Percentiles rank a stretch among this genome's conserved stretches.
Conservation (phyloP, 768 basidiomycete genomes). For the Lactarius tabidus region DNA sequence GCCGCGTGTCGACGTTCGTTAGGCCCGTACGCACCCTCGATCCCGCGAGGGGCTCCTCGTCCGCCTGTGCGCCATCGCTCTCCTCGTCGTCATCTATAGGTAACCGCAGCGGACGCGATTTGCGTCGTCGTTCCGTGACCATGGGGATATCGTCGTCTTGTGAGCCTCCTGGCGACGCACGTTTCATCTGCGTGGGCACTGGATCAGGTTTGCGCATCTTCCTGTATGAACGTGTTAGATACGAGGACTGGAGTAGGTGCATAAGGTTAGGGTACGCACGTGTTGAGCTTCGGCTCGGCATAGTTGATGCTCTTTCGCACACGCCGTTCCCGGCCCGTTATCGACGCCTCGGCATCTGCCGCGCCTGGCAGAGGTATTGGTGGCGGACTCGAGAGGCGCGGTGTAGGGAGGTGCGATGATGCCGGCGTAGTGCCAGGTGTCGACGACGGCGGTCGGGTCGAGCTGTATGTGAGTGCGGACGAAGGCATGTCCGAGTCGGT, state of each 20-base stretch:
- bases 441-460: constrained; percentile 37
- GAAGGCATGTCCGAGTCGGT: constrained; percentile 25
- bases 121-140: constrained; percentile 45
- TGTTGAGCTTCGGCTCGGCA: constrained; percentile 83
- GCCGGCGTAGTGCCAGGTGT: constrained; percentile 44
- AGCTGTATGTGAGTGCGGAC: constrained; percentile 32
- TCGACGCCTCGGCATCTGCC: constrained; percentile 25
- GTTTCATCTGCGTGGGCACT: constrained; percentile 28
- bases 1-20: constrained; percentile 57
- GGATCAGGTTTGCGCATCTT: constrained; percentile 89
- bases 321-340: constrained; percentile 47
- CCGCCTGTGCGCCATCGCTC: constrained; percentile 67
- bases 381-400: constrained; percentile 34
- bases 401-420: constrained; percentile 43
- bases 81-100: constrained; percentile 52
- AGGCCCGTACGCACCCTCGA: constrained; percentile 34
- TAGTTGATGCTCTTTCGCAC: constrained; percentile 81
- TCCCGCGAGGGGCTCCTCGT: constrained; percentile 49
- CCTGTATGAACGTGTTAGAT: constrained; percentile 36
- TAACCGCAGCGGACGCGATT: constrained; percentile 47
- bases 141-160: constrained; percentile 12
- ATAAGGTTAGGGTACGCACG: constrained; percentile 44
- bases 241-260: not conserved
- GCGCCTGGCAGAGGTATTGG: constrained; percentile 32
- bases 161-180: not conserved